Percentiles rank a stretch among this genome's conserved stretches.
These are phyloP conservation scores for Aspergillus kassunensis DNA, from an alignment of 495 filamentous ascomycete genomes.

Conservation along the genomic window DNA sequence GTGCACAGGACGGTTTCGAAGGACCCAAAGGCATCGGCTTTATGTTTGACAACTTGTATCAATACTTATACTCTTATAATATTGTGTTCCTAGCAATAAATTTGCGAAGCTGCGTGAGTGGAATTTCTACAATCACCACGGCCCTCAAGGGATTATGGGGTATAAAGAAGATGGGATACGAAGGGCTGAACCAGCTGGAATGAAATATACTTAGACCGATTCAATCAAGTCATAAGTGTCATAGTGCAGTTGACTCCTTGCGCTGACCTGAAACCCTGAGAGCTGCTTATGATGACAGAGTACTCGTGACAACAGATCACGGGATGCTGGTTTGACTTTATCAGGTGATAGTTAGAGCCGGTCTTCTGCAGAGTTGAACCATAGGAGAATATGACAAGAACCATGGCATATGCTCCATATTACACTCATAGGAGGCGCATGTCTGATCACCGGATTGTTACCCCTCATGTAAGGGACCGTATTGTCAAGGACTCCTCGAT, in stretches of 20 bases:
- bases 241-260: constrained; percentile 15
- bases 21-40: neutral
- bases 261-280: constrained; percentile 16
- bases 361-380: constrained; percentile 3
- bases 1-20: neutral
- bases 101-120: neutral
- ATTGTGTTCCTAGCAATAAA: neutral
- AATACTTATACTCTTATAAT: constrained; percentile 10
- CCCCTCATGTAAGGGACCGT: constrained; percentile 4
- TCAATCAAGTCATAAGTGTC: constrained; percentile 9
- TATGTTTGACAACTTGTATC: constrained; percentile 15
- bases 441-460: neutral
- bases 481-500: too few relatives aligned
- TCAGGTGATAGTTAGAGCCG: neutral
- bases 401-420: neutral
- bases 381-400: constrained; percentile 1
- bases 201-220: neutral
- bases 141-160: neutral
- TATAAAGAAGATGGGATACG: neutral
- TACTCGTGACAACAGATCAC: constrained; percentile 12
- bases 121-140: too few relatives aligned
- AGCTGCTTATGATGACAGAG: constrained; percentile 8
- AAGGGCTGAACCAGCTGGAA: neutral
- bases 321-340: neutral
- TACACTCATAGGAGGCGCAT: neutral